These are phyloP conservation scores for Fusarium begoniae DNA, from an alignment of 2,329 filamentous ascomycete species.

Conservation along the genomic window DNA sequence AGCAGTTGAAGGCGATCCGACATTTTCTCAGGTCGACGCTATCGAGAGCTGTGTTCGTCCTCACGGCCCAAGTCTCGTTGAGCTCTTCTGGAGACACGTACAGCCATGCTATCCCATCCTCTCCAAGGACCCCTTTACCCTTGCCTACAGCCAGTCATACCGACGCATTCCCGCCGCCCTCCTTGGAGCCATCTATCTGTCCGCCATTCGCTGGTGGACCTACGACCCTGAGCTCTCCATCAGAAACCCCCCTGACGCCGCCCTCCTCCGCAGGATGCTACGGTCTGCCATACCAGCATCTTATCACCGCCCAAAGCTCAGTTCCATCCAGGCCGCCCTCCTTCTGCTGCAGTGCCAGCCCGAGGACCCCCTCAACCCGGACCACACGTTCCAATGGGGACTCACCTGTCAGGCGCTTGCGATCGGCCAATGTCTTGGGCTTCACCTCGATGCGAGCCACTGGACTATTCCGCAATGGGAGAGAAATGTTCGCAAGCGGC, in stretches of 20 bases:
- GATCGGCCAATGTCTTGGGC: slow-evolving; percentile 61
- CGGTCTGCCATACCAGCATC: slow-evolving; percentile 41
- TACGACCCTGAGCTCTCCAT: slow-evolving; percentile 51
- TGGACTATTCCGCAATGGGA: slow-evolving; percentile 69
- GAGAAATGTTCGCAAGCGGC: slow-evolving; percentile 62
- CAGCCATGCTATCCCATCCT: slow-evolving; percentile 63
- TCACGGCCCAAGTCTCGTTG: slow-evolving; percentile 67
- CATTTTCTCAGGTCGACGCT: slow-evolving; percentile 46
- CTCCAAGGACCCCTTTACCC: slow-evolving; percentile 63
- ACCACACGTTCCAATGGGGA: slow-evolving; percentile 47
- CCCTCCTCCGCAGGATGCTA: slow-evolving; percentile 38
- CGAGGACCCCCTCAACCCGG: slow-evolving; percentile 48
- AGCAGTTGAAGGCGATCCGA: slow-evolving; percentile 41
- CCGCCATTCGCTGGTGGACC: slow-evolving; percentile 64
- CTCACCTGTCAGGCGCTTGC: slow-evolving; percentile 58
- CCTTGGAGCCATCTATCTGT: slow-evolving; percentile 64
- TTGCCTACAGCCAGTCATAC: slow-evolving; percentile 61
- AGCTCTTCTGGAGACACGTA: slow-evolving; percentile 69
- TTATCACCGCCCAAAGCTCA: slow-evolving; percentile 45
- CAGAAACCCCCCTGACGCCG: slow-evolving; percentile 39
- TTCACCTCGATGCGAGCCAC: slow-evolving; percentile 63
- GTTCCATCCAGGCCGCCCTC: slow-evolving; percentile 44
- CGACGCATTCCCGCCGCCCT: slow-evolving; percentile 62
- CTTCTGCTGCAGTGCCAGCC: slow-evolving; percentile 44
- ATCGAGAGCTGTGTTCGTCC: slow-evolving; percentile 68